Percentiles rank a stretch among this genome's conserved stretches.
These are phyloP conservation scores for Terana coerulea DNA, from an alignment of 768 basidiomycete genomes.

Conservation along the genomic window DNA sequence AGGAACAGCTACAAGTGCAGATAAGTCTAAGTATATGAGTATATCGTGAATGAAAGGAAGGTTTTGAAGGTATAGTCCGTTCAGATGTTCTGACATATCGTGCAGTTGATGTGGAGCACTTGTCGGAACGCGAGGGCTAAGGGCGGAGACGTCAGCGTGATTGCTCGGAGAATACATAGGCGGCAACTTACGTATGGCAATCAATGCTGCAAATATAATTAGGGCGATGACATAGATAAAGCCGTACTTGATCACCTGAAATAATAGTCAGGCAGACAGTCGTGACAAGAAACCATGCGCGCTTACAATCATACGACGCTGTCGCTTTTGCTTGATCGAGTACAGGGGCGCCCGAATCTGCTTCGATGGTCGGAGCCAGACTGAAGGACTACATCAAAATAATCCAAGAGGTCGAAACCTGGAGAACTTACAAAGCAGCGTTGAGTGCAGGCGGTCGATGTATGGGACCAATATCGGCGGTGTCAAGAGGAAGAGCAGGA, in stretches of 20 bases:
- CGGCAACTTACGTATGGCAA: conserved; percentile 65
- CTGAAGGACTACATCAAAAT: conserved; percentile 36
- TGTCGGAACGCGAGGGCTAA: conserved; percentile 26
- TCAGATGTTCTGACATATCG: conserved; percentile 25
- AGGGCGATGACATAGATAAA: conserved; percentile 69
- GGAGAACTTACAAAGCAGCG: conserved; percentile 73
- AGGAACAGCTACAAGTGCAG: conserved; percentile 18
- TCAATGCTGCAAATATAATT: conserved; percentile 67
- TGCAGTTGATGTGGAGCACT: conserved; percentile 23
- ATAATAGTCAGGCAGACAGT: conserved; percentile 10
- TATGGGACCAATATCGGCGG: conserved; percentile 88
- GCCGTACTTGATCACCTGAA: conserved; percentile 81
- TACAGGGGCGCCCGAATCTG: conserved; percentile 92
- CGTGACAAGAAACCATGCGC: conserved; percentile 3
- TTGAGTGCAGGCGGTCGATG: conserved; percentile 88
- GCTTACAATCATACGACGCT: conserved; percentile 86
- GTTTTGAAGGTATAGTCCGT: conserved; percentile 12
- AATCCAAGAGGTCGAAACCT: not conserved
- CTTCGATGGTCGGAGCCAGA: conserved; percentile 94
- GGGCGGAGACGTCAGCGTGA: not conserved
- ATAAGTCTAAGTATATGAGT: conserved; percentile 16
- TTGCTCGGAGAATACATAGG: not conserved
- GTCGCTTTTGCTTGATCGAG: conserved; percentile 83
- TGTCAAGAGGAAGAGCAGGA: conserved; percentile 88
- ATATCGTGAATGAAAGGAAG: conserved; percentile 10